These are phyloP conservation scores for Chlorella sp. DNA, from an alignment of 139 green algal genomes.

Conservation along the genomic window DNA sequence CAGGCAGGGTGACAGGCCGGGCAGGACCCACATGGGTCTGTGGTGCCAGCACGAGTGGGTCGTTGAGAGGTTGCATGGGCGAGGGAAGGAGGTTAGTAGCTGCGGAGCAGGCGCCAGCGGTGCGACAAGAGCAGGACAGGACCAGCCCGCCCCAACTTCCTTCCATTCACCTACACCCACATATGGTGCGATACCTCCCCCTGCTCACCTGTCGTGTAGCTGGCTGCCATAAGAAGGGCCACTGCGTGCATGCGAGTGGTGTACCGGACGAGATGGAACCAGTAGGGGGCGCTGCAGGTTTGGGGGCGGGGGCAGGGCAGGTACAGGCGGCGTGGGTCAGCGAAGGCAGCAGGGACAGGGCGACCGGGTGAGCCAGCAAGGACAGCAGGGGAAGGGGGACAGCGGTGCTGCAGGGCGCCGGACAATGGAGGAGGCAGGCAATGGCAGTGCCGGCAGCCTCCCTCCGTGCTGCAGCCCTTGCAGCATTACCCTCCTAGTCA, in stretches of 20 bases:
- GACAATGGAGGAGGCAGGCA: background rate
- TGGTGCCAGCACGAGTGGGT: too few species aligned
- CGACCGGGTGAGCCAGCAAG: too few species aligned
- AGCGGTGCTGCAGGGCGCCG: background rate
- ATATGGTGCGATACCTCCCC: background rate
- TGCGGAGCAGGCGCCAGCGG: too few species aligned
- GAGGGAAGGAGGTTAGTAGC: too few species aligned
- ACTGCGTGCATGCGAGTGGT: conserved; percentile 35
- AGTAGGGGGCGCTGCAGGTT: conserved; percentile 40
- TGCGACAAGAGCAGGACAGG: too few species aligned
- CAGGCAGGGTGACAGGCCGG: too few species aligned
- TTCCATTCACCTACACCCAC: background rate
- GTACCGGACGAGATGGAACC: conserved; percentile 66
- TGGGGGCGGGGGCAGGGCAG: background rate
- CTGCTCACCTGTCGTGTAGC: conserved; percentile 44
- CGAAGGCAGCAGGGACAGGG: background rate
- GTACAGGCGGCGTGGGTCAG: background rate
- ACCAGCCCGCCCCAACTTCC: too few species aligned
- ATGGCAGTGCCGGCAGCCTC: background rate
- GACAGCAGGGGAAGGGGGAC: background rate
- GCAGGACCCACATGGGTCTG: too few species aligned
- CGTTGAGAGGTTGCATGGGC: too few species aligned
- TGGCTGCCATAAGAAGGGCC: conserved; percentile 55
- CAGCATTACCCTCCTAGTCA: too few species aligned
- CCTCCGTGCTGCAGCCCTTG: background rate